Conservation (phyloP, 805 yeast species). For the Metschnikowia amazonensis region DNA sequence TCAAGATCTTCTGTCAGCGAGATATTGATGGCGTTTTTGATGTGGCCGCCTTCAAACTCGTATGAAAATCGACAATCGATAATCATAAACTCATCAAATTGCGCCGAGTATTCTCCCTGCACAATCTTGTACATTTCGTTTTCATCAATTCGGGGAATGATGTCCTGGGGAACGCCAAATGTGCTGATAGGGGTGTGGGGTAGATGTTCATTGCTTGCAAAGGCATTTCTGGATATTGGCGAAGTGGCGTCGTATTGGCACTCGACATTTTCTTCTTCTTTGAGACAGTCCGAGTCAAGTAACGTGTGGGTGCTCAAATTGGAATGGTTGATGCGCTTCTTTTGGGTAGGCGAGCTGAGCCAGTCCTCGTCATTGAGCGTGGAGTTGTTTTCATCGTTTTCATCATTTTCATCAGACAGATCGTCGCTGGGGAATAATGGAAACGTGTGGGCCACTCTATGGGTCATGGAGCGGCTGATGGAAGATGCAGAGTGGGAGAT, state of each 20-base stretch:
- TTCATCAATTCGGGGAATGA: constrained; percentile 66
- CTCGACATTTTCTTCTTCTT: neutral
- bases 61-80: constrained; percentile 92
- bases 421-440: constrained; percentile 13
- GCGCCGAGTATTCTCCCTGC: constrained; percentile 46
- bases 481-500: constrained; percentile 14
- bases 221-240: neutral
- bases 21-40: constrained; percentile 74
- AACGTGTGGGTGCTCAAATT: constrained; percentile 4
- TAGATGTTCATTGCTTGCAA: constrained; percentile 30
- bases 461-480: constrained; percentile 13
- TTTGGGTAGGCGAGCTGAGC: constrained; percentile 16
- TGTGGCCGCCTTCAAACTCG: constrained; percentile 92
- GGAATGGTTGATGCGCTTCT: constrained; percentile 9
- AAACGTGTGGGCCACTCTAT: constrained; percentile 8
- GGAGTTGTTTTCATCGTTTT: constrained; percentile 17
- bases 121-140: constrained; percentile 55
- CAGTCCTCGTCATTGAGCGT: constrained; percentile 18
- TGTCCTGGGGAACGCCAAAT: constrained; percentile 44
- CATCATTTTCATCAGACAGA: constrained; percentile 11
- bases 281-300: constrained; percentile 2
- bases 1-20: constrained; percentile 70
- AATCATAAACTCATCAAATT: constrained; percentile 55
- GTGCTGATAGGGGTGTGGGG: constrained; percentile 26
- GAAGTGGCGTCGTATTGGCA: neutral